Evolutionary conservation across 2,329 filamentous ascomycete genomes (phyloP), one percentile per base, ranked within the genome.

Genomic region (Thielaviopsis ethacetica): DNA sequence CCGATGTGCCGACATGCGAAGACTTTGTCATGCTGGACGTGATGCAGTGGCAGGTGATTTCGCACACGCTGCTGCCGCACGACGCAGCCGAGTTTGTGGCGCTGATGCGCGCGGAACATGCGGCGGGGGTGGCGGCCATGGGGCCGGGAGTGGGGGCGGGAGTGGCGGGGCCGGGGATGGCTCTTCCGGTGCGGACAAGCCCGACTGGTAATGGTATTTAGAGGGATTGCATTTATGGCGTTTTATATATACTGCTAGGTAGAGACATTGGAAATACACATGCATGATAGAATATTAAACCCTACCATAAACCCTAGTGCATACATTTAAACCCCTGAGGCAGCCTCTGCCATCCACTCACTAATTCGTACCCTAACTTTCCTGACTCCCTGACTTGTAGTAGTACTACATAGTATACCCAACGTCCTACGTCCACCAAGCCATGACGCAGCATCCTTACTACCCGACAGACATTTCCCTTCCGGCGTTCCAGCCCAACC

Each of bases 381-480:
- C 24, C 24, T 26, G 6, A 6, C 24, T 26, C 24, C 24, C 24
- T 26, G 6, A 6, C 6, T 26, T 26, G 24, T 26, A 26, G n/a
- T n/a, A n/a, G n/a, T n/a, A n/a, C n/a, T n/a, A n/a, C n/a, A n/a
- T n/a, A n/a, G n/a, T n/a, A n/a, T n/a, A n/a, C n/a, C n/a, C n/a
- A n/a, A n/a, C n/a, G n/a, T n/a, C n/a, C 34, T 41, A 12, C 9
- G 34, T 34, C 34, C 34, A 41, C 17, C 5, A 34, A 44, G 38
- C 13, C 5, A 44, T 44, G 38, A 17, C 38, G 17, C 10, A 9
- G n/a, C 85, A 90, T 68, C 85, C 85, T 0, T 91, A 87, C 72
- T 89, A 85, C 66, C 87, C 87, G 3, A 67, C 83, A 19, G 79
- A 81, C 58, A 76, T 81, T 41, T 71, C 74, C 21, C 79, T 91